A percentile compares a stretch with the other conserved stretches of the same genome.
Conservation (phyloP, 805 yeast species). For the Danielia oregonensis region DNA sequence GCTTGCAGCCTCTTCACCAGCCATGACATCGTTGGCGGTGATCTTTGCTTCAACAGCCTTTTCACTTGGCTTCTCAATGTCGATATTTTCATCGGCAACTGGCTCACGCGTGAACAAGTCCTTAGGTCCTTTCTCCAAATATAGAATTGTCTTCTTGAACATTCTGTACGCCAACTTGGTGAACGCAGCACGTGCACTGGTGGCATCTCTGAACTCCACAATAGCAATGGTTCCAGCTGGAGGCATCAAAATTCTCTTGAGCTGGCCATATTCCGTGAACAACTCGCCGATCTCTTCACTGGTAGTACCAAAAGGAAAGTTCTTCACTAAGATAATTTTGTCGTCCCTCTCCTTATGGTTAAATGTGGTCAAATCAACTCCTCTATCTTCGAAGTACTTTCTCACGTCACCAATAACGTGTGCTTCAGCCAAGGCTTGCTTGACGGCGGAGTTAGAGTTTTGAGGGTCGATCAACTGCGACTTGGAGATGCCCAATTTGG, state of each 20-base stretch:
- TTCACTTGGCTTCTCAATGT: constrained; percentile 15
- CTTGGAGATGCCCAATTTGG: constrained; percentile 76
- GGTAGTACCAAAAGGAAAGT: constrained; percentile 86
- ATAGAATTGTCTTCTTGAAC: constrained; percentile 80
- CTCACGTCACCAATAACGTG: constrained; percentile 91
- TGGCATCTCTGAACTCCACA: constrained; percentile 78
- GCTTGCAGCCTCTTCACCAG: constrained; percentile 16
- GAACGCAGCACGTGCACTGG: constrained; percentile 87
- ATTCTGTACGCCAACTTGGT: constrained; percentile 82
- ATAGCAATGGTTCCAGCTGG: constrained; percentile 96
- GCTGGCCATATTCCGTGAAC: constrained; percentile 74
- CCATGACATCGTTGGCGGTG: constrained; percentile 42
- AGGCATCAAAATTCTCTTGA: constrained; percentile 84
- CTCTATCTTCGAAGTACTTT: constrained; percentile 77
- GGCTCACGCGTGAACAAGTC: constrained; percentile 69
- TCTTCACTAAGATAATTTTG: constrained; percentile 75
- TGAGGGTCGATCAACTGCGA: constrained; percentile 85
- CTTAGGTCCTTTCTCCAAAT: constrained; percentile 91
- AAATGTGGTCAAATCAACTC: constrained; percentile 79
- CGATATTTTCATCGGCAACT: constrained; percentile 25
- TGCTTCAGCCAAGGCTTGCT: constrained; percentile 96
- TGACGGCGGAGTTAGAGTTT: constrained; percentile 83
- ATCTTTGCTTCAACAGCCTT: constrained; percentile 43
- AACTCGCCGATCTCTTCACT: constrained; percentile 76
- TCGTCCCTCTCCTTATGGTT: constrained; percentile 70